Percentiles rank a stretch among this genome's conserved stretches.
Conservation (phyloP, 2,329 filamentous ascomycete genomes). For the Sporothrix variecibatus region DNA sequence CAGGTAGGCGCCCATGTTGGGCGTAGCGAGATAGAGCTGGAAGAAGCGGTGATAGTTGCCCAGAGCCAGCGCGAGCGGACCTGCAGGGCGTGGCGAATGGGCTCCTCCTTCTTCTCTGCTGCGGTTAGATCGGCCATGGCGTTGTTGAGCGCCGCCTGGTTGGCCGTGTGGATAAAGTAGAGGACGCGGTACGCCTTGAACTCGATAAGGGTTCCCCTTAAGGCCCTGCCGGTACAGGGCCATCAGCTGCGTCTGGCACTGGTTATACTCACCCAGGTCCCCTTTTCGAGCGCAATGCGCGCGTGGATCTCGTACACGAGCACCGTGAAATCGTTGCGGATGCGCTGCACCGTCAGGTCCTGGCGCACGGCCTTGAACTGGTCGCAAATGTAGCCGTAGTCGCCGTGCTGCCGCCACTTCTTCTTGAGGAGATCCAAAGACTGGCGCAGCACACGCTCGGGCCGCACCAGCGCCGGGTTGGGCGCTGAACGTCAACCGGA, state of each 20-base stretch:
- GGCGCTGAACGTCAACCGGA: slow-evolving; percentile 90
- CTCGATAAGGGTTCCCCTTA: slow-evolving; percentile 84
- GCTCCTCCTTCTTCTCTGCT: slow-evolving; percentile 84
- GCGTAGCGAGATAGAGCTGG: slow-evolving; percentile 89
- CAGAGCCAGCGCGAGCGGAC: slow-evolving; percentile 90
- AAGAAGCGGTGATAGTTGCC: slow-evolving; percentile 99
- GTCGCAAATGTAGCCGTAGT: slow-evolving; percentile 97
- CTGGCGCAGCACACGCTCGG: slow-evolving; percentile 75
- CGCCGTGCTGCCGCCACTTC: slow-evolving; percentile 91
- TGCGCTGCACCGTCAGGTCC: slow-evolving; percentile 95
- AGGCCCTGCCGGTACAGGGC: slow-evolving; percentile 85
- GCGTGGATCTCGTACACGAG: slow-evolving; percentile 97
- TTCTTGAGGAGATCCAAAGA: slow-evolving; percentile 86
- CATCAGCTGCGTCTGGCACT: slow-evolving; percentile 97
- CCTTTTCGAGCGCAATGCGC: slow-evolving; percentile 95
- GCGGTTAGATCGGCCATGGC: slow-evolving; percentile 97
- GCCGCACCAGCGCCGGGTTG: slow-evolving; percentile 84
- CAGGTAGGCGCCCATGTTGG: slow-evolving; percentile 95
- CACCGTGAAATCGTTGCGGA: slow-evolving; percentile 95
- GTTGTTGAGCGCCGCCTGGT: slow-evolving; percentile 97
- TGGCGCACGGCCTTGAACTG: slow-evolving; percentile 99
- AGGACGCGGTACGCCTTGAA: slow-evolving; percentile 99
- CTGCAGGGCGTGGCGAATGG: slow-evolving; percentile 87
- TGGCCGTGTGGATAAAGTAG: slow-evolving; percentile 99
- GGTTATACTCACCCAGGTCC: slow-evolving; percentile 99